Evolutionary conservation across 495 filamentous ascomycete species (phyloP).

Genomic region (Lasiosphaeris hirsuta): DNA sequence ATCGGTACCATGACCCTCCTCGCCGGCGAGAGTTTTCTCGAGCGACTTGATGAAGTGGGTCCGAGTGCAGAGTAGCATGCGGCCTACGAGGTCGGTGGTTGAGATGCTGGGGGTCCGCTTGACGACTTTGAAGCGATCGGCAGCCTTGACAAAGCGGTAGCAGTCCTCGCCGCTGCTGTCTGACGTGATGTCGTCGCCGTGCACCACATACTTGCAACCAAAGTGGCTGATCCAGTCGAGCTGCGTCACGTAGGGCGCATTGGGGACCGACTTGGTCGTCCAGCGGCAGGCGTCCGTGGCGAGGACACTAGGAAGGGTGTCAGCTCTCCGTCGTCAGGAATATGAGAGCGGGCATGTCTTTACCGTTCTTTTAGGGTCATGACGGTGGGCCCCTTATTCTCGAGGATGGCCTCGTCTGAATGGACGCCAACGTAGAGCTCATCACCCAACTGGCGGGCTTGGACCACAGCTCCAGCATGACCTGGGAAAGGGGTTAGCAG

Average conservation of each 20-base stretch:
- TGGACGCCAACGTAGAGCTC: slow-evolving; percentile 90
- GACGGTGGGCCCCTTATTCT: slow-evolving; percentile 96
- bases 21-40: slow-evolving; percentile 59
- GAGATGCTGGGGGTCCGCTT: slow-evolving; percentile 95
- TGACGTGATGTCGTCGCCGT: slow-evolving; percentile 96
- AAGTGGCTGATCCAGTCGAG: slow-evolving; percentile 92
- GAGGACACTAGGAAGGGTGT: slow-evolving; percentile 48
- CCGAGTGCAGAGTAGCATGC: slow-evolving; percentile 92
- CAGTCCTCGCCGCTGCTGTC: slow-evolving; percentile 90
- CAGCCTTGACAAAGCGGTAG: slow-evolving; percentile 93
- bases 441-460: slow-evolving; percentile 66
- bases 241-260: slow-evolving; percentile 92
- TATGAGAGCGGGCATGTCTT: slow-evolving; percentile 14
- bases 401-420: slow-evolving; percentile 88
- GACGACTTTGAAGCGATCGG: slow-evolving; percentile 87
- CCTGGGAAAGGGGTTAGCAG: slow-evolving; percentile 45
- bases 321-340: slow-evolving; percentile 15
- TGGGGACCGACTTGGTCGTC: slow-evolving; percentile 75
- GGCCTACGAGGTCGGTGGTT: slow-evolving; percentile 93
- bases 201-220: slow-evolving; percentile 90
- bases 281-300: slow-evolving; percentile 94
- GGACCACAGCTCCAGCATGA: slow-evolving; percentile 94
- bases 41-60: slow-evolving; percentile 83
- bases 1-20: slow-evolving; percentile 65
- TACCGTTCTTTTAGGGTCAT: slow-evolving; percentile 91